Evolutionary conservation across 2,329 filamentous ascomycete species (phyloP).

Genomic region (Dactylella cylindrospora): DNA sequence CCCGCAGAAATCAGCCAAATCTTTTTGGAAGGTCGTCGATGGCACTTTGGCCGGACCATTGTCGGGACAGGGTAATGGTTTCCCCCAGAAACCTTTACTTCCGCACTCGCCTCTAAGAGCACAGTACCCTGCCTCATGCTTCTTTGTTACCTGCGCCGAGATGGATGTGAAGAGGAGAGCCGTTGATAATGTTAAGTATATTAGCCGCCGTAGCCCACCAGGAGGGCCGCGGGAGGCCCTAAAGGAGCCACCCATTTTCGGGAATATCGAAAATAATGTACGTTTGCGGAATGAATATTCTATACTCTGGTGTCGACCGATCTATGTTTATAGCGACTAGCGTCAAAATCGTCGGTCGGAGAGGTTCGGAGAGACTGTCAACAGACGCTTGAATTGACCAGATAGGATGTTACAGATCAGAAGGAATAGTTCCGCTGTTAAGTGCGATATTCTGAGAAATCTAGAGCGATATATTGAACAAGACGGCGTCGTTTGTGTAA

Average conservation of each 20-base stretch:
- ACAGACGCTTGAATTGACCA: no score
- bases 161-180: constrained; percentile 13
- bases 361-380: no score
- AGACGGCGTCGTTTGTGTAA: no score
- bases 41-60: constrained; percentile 79
- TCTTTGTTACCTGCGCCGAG: constrained; percentile 43
- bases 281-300: no score
- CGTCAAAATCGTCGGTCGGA: no score
- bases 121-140: constrained; percentile 48
- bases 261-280: constrained; percentile 38
- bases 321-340: no score
- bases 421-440: no score
- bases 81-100: constrained; percentile 84
- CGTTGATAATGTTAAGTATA: constrained; percentile 25
- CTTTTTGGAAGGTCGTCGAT: constrained; percentile 68
- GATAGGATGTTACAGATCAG: no score
- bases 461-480: no score
- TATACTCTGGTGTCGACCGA: no score
- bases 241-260: constrained; percentile 41
- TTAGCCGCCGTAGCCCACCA: constrained; percentile 40
- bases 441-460: no score
- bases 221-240: constrained; percentile 33
- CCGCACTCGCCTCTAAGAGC: constrained; percentile 65
- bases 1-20: constrained; percentile 83
- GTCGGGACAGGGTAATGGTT: constrained; percentile 86